phyloP scores from a whole-genome alignment of 768 basidiomycete species.

The Podaxis mareebaensis region DNA sequence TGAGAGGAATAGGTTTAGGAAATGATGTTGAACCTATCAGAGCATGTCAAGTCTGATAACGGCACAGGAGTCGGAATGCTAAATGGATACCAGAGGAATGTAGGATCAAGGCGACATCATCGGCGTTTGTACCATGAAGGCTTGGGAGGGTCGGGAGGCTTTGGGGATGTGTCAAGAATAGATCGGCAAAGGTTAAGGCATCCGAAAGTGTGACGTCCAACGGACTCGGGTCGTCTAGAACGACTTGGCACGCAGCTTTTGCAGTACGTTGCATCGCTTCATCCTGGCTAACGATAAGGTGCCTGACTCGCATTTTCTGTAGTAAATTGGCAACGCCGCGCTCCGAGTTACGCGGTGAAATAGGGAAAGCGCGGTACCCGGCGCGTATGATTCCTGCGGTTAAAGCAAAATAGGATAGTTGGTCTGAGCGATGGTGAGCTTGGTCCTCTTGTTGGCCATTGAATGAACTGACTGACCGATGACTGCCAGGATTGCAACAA shows the following conservation, averaged over 20 bases:
- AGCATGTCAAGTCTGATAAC: neutral
- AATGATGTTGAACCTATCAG: constrained; percentile 27
- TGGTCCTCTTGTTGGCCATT: neutral
- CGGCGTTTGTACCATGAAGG: neutral
- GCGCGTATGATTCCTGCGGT: constrained; percentile 39
- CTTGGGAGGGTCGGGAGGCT: neutral
- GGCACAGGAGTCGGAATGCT: neutral
- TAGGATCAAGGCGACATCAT: constrained; percentile 18
- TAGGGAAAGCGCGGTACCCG: constrained; percentile 36
- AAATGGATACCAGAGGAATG: constrained; percentile 26
- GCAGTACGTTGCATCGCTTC: constrained; percentile 21
- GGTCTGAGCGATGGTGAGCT: constrained; percentile 25
- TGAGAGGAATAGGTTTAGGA: constrained; percentile 25
- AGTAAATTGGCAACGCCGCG: constrained; percentile 47
- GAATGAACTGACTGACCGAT: constrained; percentile 22
- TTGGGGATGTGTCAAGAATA: neutral
- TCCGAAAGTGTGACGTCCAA: constrained; percentile 4
- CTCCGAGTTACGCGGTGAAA: constrained; percentile 47
- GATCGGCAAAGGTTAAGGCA: constrained; percentile 9
- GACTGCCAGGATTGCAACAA: constrained; percentile 31
- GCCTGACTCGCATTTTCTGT: constrained; percentile 22
- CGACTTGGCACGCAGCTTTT: constrained; percentile 16
- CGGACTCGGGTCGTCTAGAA: neutral
- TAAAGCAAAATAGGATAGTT: constrained; percentile 32
- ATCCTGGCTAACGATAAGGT: constrained; percentile 28